Evolutionary conservation across 768 basidiomycete genomes (phyloP), one percentile per base, ranked within the genome.

Genomic region (Tylopilus sp.): DNA sequence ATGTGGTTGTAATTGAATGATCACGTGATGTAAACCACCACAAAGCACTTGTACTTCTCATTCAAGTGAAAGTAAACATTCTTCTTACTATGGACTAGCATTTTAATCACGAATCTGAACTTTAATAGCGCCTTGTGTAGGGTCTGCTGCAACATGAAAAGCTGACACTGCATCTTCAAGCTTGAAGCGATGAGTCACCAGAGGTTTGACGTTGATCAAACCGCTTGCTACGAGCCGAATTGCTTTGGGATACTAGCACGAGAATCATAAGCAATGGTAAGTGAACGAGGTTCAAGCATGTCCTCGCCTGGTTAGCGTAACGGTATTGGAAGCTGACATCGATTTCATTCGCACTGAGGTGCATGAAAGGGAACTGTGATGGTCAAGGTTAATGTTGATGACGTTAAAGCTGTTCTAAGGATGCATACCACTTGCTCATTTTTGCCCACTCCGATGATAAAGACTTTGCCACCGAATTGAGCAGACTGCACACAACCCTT

Each of bases 151-250:
- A 33, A 85, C 76, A 58, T 91, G 81, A 73, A 95, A 95, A 2
- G 92, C 92, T 44, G 81, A 71, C 8, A 84, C 76, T 0, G 90
- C 86, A 28, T 86, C 78, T 57, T 88, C 85, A 17, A 95, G 77
- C 18, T 74, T 55, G 66, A 88, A 88, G 12, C 82, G 75, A 58
- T 88, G 88, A 25, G 87, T 88, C n/a, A 91, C 85, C 47, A 93
- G 79, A 57, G 88, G 86, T 56, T 85, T 83, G 51, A 91, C 70
- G 58, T 88, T 75, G 47, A 85, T 79, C 20, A 94, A 69, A 25
- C 82, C 79, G 20, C 84, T 82, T 36, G 86, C 83, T n/a, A 95
- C 78, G 9, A 94, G 81, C 4, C 85, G 79, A 51, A 95, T 81
- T 3, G 92, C 92, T 61, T 87, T 89, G 10, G 90, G 90, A 69